Conservation (phyloP, 768 basidiomycete genomes). For the Phylloporus arenicola region DNA sequence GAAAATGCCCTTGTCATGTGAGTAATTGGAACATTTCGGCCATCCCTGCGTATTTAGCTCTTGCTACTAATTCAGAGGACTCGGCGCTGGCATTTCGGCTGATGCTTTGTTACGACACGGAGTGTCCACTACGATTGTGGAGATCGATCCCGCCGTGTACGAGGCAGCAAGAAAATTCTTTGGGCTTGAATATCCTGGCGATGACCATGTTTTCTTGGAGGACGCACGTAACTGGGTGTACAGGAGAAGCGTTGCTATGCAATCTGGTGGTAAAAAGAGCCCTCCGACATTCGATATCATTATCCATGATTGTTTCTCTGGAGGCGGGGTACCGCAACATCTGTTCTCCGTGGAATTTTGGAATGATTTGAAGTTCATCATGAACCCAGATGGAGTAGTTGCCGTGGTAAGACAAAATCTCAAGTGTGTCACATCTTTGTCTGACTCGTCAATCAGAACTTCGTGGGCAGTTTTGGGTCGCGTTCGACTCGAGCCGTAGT, state of each 20-base stretch:
- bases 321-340: slow-evolving; percentile 83
- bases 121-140: slow-evolving; percentile 76
- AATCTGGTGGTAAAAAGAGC: slow-evolving; percentile 15
- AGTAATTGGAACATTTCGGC: slow-evolving; percentile 20
- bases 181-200: slow-evolving; percentile 61
- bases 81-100: slow-evolving; percentile 81
- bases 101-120: slow-evolving; percentile 66
- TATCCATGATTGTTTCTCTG: slow-evolving; percentile 91
- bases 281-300: slow-evolving; percentile 55
- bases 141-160: slow-evolving; percentile 91
- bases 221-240: slow-evolving; percentile 73
- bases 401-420: slow-evolving; percentile 58
- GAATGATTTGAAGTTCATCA: slow-evolving; percentile 56
- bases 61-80: slow-evolving; percentile 51
- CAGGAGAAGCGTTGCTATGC: slow-evolving; percentile 32
- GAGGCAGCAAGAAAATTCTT: slow-evolving; percentile 76
- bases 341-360: slow-evolving; percentile 85
- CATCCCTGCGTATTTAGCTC: slow-evolving; percentile 2
- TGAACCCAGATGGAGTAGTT: slow-evolving; percentile 68
- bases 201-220: slow-evolving; percentile 59
- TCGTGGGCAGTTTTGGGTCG: slow-evolving; percentile 67
- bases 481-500: slow-evolving; percentile 61
- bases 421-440: not conserved
- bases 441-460: slow-evolving; percentile 51
- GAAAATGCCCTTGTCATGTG: slow-evolving; percentile 72